phyloP scores from a whole-genome alignment of 768 basidiomycete species.

The Lactifluus rugatus region DNA sequence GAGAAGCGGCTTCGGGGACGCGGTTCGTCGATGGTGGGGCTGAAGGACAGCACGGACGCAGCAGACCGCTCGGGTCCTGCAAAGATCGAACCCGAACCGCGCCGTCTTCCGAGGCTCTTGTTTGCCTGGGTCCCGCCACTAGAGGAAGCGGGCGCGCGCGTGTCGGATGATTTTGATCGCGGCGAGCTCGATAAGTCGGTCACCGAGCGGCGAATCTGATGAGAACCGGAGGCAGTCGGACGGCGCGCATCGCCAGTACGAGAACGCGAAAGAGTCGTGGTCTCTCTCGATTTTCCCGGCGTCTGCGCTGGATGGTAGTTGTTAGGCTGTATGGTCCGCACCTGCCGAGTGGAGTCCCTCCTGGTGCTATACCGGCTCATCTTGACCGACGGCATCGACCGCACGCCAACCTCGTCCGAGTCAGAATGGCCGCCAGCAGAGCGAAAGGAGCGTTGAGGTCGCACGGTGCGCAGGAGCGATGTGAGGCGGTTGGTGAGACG shows the following conservation, averaged over 20 bases:
- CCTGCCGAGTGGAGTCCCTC: not conserved
- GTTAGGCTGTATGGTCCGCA: not conserved
- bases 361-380: slow-evolving; percentile 5
- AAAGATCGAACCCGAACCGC: slow-evolving; percentile 14
- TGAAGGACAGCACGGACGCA: slow-evolving; percentile 12
- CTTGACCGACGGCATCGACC: slow-evolving; percentile 9
- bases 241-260: not conserved
- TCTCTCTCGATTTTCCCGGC: slow-evolving; percentile 2
- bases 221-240: not conserved
- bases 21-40: slow-evolving; percentile 4
- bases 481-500: slow-evolving; percentile 37
- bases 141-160: not conserved
- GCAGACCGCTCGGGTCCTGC: not conserved
- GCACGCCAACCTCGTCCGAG: slow-evolving; percentile 19
- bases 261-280: not conserved
- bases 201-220: not conserved
- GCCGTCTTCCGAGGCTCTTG: slow-evolving; percentile 2
- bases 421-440: slow-evolving; percentile 17
- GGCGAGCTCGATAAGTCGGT: slow-evolving; percentile 4
- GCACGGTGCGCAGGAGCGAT: slow-evolving; percentile 39
- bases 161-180: slow-evolving; percentile 17
- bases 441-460: slow-evolving; percentile 28
- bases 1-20: slow-evolving; percentile 20
- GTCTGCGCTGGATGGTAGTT: not conserved
- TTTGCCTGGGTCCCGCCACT: not conserved